Evolutionary conservation across 768 basidiomycete genomes (phyloP).

Genomic region (Neoboletus brunneissimus): DNA sequence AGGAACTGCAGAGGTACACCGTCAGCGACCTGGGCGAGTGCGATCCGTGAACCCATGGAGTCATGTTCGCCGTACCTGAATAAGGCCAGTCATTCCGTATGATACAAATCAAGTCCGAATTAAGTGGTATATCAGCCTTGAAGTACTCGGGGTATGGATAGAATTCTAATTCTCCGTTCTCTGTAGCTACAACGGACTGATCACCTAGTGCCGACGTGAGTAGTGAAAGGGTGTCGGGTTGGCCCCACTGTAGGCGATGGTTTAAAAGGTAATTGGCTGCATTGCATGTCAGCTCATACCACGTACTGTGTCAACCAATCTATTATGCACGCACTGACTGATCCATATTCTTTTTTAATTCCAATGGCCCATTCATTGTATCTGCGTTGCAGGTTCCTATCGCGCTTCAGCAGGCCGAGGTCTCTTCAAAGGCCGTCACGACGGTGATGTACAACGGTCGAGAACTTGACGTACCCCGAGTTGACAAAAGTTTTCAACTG

Average conservation of each 20-base stretch:
- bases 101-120: constrained; percentile 57
- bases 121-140: constrained; percentile 52
- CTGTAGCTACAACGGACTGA: constrained; percentile 21
- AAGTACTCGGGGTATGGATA: constrained; percentile 53
- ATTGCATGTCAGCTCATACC: neutral
- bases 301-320: neutral
- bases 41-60: neutral
- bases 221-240: constrained; percentile 61
- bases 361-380: constrained; percentile 59
- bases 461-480: constrained; percentile 54
- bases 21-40: neutral
- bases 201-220: constrained; percentile 52
- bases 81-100: constrained; percentile 90
- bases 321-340: constrained; percentile 48
- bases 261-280: constrained; percentile 71
- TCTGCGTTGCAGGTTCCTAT: constrained; percentile 62
- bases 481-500: constrained; percentile 76
- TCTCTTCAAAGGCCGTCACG: constrained; percentile 46
- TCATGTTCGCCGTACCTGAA: constrained; percentile 50
- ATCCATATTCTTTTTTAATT: constrained; percentile 60
- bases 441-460: neutral
- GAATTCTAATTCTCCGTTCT: neutral
- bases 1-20: constrained; percentile 46
- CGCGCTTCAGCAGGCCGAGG: constrained; percentile 75
- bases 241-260: constrained; percentile 73